These are phyloP conservation scores for Leptomonas pyrrhocoris DNA, from an alignment of 208 protist genomes.

Conservation along the genomic window DNA sequence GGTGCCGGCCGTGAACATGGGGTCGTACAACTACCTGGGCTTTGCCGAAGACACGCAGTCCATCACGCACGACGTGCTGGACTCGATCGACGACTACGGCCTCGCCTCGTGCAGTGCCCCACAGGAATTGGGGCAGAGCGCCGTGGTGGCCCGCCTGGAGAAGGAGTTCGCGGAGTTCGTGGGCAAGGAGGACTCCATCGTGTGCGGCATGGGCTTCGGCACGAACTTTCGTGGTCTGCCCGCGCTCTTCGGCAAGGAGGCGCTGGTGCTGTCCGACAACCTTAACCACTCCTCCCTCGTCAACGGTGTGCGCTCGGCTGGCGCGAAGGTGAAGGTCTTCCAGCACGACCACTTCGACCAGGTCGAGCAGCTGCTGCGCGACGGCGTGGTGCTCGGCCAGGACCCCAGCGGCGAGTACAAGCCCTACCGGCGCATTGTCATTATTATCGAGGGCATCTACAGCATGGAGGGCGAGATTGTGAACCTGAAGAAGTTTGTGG, in stretches of 20 bases:
- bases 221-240: slow-evolving; percentile 91
- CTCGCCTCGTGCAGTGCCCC: slow-evolving; percentile 67
- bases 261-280: slow-evolving; percentile 94
- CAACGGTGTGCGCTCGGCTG: slow-evolving; percentile 91
- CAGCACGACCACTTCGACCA: slow-evolving; percentile 94
- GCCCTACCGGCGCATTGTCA: slow-evolving; percentile 88
- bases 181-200: slow-evolving; percentile 94
- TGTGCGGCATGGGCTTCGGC: slow-evolving; percentile 95
- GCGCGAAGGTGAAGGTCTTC: slow-evolving; percentile 92
- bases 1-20: slow-evolving; percentile 94
- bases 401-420: slow-evolving; percentile 72
- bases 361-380: slow-evolving; percentile 91
- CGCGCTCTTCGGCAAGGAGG: slow-evolving; percentile 95
- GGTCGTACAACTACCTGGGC: slow-evolving; percentile 99
- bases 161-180: slow-evolving; percentile 92
- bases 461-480: slow-evolving; percentile 98
- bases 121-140: slow-evolving; percentile 71
- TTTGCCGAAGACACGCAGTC: slow-evolving; percentile 94
- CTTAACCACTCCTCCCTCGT: slow-evolving; percentile 98
- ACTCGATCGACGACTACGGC: slow-evolving; percentile 84
- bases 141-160: slow-evolving; percentile 82
- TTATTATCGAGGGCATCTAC: slow-evolving; percentile 98
- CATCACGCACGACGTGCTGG: slow-evolving; percentile 83
- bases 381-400: slow-evolving; percentile 91
- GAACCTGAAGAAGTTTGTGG: slow-evolving; percentile 94